phyloP scores from a whole-genome alignment of 306 rosid species.

The Corylus heterophylla region DNA sequence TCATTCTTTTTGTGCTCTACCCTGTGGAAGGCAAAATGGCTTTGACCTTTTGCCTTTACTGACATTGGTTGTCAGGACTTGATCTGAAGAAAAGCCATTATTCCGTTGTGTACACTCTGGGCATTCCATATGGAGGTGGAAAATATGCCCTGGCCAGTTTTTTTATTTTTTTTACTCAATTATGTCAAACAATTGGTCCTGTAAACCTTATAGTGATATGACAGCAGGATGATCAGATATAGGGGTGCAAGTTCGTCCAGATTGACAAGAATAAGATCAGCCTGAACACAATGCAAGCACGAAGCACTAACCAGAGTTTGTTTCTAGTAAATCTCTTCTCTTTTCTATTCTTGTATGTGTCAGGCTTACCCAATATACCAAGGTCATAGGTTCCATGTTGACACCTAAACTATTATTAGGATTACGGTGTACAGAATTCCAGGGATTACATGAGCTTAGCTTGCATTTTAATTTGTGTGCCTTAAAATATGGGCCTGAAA shows the following conservation, averaged over 20 bases:
- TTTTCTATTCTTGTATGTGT: background rate
- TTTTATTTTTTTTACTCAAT: too few species aligned
- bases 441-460: background rate
- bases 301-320: background rate
- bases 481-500: background rate
- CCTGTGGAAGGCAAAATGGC: background rate
- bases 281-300: background rate
- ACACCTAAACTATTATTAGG: background rate
- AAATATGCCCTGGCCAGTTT: background rate
- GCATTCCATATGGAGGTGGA: background rate
- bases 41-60: background rate
- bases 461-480: background rate
- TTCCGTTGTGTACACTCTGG: background rate
- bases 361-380: background rate
- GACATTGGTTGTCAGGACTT: background rate
- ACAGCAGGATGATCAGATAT: background rate
- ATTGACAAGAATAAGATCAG: conserved; percentile 1
- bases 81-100: background rate
- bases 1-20: background rate
- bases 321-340: background rate
- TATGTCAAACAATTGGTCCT: background rate
- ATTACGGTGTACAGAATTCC: background rate
- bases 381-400: background rate
- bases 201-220: background rate
- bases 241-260: background rate